Evolutionary conservation across 208 protist species (phyloP), one percentile per base, ranked within the genome.

Genomic region (Eutreptiella sp.): DNA sequence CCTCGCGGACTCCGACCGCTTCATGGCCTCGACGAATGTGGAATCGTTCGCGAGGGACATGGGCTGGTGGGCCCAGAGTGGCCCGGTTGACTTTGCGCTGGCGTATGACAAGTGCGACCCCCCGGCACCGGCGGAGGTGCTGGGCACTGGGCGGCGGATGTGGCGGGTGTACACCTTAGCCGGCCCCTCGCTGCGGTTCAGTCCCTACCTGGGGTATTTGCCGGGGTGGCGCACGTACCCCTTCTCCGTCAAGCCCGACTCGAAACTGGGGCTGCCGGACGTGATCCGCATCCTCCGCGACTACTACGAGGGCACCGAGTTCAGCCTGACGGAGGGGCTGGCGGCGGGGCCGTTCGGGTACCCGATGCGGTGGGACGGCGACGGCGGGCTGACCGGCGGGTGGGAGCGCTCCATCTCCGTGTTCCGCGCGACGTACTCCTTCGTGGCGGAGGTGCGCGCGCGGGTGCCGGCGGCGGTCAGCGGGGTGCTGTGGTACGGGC

Each of bases 321-420:
- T 54, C 52, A 53, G 70, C 58, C 26, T 76, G 39, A 73, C 60
- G 1, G 54, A 64, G n/a, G 67, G 71, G 1, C 21, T 73, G 9
- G 45, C 41, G 23, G 67, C 61, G 1, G 67, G 71, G 2, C 67
- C 71, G 4, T 76, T 26, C n/a, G 71, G 71, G 4, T 33, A 43
- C 27, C 67, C 70, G 4, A 16, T 50, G 34, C 24, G 66, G 11
- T 73, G 27, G 45, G 41, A 23, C 16, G 32, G n/a, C n/a, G n/a
- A n/a, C n/a, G n/a, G n/a, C n/a, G n/a, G 9, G 9, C 11, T 57
- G 7, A 7, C 50, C n/a, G 50, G 58, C 28, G 19, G 21, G 16
- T 65, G 47, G 52, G 66, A 72, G 27, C 60, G 66, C 24, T 27
- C 66, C 26, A 72, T 72, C 33, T 47, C 38, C 27, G 14, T 68